Conservation (phyloP, 495 filamentous ascomycete species). For the Annulohypoxylon maeteangense region DNA sequence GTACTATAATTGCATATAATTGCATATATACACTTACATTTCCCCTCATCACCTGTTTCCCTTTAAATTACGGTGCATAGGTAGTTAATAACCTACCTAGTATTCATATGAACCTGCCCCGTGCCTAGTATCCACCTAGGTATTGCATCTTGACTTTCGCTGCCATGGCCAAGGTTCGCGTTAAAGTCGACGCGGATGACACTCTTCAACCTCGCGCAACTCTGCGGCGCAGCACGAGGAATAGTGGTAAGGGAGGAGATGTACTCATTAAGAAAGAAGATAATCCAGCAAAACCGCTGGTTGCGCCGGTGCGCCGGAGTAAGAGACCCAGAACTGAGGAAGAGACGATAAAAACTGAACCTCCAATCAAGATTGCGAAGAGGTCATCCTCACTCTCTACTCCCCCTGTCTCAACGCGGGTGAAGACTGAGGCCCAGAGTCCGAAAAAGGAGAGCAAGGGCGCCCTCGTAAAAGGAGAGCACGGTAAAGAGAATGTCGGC, state of each 20-base stretch:
- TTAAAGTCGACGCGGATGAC: slow-evolving; percentile 7
- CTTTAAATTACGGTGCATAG: no score
- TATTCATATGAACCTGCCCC: no score
- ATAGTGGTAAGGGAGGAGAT: slow-evolving; percentile 13
- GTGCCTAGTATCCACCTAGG: neutral
- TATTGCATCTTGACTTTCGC: neutral
- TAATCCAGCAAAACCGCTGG: neutral
- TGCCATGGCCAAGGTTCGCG: slow-evolving; percentile 20
- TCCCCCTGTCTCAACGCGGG: neutral
- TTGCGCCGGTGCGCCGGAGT: neutral
- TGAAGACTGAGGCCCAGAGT: slow-evolving; percentile 12
- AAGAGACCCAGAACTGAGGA: slow-evolving; percentile 22
- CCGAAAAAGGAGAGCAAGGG: neutral
- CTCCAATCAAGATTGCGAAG: slow-evolving; percentile 14
- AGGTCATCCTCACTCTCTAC: neutral
- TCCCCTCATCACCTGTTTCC: no score
- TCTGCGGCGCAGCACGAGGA: slow-evolving; percentile 39
- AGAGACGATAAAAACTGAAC: slow-evolving; percentile 8
- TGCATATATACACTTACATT: no score
- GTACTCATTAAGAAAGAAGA: slow-evolving; percentile 21
- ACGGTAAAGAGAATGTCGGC: slow-evolving; percentile 1
- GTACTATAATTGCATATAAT: no score
- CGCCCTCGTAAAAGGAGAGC: neutral
- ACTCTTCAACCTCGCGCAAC: neutral
- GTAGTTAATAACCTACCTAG: no score